Conservation (phyloP, 192 early-diverging fungal species). For the Diversispora eburnea region DNA sequence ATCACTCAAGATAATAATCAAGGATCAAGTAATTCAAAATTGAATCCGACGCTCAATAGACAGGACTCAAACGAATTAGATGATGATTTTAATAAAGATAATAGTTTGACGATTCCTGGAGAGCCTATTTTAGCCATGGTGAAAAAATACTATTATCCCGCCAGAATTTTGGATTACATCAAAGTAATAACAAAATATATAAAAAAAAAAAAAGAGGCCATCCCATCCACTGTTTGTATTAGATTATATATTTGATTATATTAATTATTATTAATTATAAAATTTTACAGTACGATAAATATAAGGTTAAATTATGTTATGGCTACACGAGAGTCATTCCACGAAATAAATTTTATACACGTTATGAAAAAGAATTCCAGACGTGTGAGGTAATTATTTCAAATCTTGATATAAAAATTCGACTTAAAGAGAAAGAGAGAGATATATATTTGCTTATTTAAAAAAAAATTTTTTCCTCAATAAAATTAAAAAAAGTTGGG, state of each 20-base stretch:
- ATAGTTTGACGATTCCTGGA: constrained; percentile 21
- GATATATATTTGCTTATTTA: neutral
- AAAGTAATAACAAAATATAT: constrained; percentile 7
- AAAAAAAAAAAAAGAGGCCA: too few species aligned
- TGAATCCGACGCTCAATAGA: too few species aligned
- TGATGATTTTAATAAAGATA: neutral
- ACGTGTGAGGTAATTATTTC: constrained; percentile 15
- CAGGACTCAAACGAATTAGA: too few species aligned
- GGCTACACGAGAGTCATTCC: too few species aligned
- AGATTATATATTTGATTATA: too few species aligned
- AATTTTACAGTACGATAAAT: constrained; percentile 11
- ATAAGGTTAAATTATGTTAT: constrained; percentile 4
- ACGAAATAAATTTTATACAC: constrained; percentile 16
- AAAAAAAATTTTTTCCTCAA: neutral
- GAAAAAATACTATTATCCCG: constrained; percentile 19
- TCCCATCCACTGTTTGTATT: too few species aligned
- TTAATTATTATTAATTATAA: neutral
- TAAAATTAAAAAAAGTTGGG: constrained; percentile 3
- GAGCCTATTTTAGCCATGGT: neutral
- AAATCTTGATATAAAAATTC: neutral
- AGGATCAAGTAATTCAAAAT: too few species aligned
- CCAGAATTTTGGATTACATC: neutral
- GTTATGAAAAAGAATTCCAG: constrained; percentile 5
- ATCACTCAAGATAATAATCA: too few species aligned
- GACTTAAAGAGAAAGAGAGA: too few species aligned